Base-by-base conservation (phyloP, 441 rosid species). In the Omphalea diandra region DNA sequence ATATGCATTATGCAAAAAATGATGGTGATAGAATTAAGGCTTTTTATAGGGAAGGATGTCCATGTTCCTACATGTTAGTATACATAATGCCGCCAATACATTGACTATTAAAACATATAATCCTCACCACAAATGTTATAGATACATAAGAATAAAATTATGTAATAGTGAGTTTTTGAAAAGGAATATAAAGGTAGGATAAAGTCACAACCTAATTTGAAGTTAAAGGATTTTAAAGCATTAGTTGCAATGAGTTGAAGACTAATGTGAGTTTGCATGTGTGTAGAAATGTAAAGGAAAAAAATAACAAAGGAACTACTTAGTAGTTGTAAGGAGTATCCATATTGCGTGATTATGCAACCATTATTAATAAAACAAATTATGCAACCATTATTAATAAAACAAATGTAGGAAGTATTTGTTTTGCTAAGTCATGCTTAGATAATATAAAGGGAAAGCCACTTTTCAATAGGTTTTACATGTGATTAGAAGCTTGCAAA, bases 251-350 rank as follows among this genome's bases (percentile, higher is more conserved):
- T 27, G 12, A 57, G 0, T 5, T 5, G 9, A 57, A 32, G 8
- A 14, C 17, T 0, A 17, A 2, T 32, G 12, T 18, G 22, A 56
- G 9, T 0, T 4, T 17, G 11, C 12, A 9, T 14, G 8, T 56
- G 38, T 56, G 38, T 29, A 15, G 61, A 3, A 8, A 4, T 15
- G 11, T 20, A 6, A 57, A 17, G n/a, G 7, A n/a, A 57, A 17
- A 0, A 17, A 0, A 1, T 15, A 17, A 8, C 0, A 1, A 4
- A 4, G 5, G 12, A 0, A 20, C 7, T n/a, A 0, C 5, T 4
- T 0, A 17, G 41, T 2, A 17, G 2, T 32, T 5, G 4, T 0
- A 7, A 17, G 4, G 5, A 5, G 36, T 3, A 6, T 7, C 0
- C 8, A 22, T 1, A 4, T 2, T 31, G 62, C 22, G 32, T 18